Base-by-base conservation (phyloP, 2,329 filamentous ascomycete genomes). In the Aureobasidium sp. region DNA sequence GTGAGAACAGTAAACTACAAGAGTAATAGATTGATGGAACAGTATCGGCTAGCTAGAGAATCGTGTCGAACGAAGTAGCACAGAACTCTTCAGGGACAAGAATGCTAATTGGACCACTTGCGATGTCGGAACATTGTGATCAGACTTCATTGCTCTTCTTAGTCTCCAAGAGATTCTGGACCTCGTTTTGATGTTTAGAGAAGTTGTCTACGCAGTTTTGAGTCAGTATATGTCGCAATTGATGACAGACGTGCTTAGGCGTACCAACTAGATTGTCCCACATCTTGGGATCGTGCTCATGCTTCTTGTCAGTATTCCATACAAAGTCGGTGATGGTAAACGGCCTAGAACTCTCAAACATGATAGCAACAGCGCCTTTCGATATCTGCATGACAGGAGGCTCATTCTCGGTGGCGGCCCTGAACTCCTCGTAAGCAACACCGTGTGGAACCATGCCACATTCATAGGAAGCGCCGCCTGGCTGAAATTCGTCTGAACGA, bases 381-480 rank as follows among this genome's bases (percentile, higher is more conserved):
- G 78, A 76, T 8, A 76, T 72, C 52, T 72, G 71, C 73, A 77
- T 77, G 62, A 78, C 77, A 62, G 74, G 82, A 70, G 73, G 73
- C 55, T 82, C 73, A 55, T 81, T 71, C 2, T 77, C 80, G 47
- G 77, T 77, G 15, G 80, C 75, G 17, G 82, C 71, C 55, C 77
- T 75, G 66, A 79, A 79, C 8, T 73, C 76, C 52, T 78, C 75
- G 60, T 73, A 47, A 27, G 44, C 44, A 10, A 47, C 44, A 10
- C 73, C 73, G 59, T 75, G 73, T 7, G 73, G 72, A 29, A 71
- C 72, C 63, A 73, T 71, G 13, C 70, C 66, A 13, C 72, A 70
- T 47, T 75, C 72, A 48, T 72, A 74, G 29, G 69, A 71, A 20
- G 71, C 72, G 51, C 72, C 72, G n/a, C 72, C 72, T 10, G 72